Evolutionary conservation across 108 stramenopile species (phyloP).

Genomic region (Fragilariopsis cylindrus): DNA sequence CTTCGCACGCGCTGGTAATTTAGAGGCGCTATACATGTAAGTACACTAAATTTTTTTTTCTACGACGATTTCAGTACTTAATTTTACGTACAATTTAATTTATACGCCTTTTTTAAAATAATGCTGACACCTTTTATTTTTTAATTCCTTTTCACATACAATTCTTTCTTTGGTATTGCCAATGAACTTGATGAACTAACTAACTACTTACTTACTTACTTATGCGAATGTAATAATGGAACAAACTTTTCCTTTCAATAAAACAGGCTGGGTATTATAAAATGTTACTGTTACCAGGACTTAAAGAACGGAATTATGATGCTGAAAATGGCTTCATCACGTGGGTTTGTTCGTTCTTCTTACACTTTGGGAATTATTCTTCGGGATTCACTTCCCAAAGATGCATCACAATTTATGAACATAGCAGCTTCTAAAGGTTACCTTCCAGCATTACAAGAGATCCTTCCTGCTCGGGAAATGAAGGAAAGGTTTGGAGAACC

Average conservation of each 20-base stretch:
- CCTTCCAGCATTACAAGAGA: conserved; percentile 76
- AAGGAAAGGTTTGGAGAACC: conserved; percentile 73
- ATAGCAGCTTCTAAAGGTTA: conserved; percentile 58
- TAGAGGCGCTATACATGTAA: conserved; percentile 83
- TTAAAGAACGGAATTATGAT: conserved; percentile 62
- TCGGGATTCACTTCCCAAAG: conserved; percentile 60
- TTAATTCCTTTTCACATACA: neutral
- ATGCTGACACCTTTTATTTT: neutral
- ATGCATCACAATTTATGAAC: conserved; percentile 57
- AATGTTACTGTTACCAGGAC: conserved; percentile 80
- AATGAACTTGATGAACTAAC: no score
- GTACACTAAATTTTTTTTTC: conserved; percentile 33
- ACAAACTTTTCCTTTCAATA: no score
- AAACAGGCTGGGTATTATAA: conserved; percentile 74
- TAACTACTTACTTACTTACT: no score
- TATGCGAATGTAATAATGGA: no score
- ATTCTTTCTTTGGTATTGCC: neutral
- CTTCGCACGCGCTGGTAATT: conserved; percentile 71
- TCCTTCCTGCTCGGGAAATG: conserved; percentile 65
- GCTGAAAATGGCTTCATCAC: conserved; percentile 54
- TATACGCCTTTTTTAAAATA: neutral
- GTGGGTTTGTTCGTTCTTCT: conserved; percentile 63
- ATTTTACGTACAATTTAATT: conserved; percentile 9
- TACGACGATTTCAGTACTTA: neutral
- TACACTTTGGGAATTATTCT: conserved; percentile 79